Evolutionary conservation across 164 flowering plant genomes (phyloP).

Genomic region (Paratinospora sagittata): DNA sequence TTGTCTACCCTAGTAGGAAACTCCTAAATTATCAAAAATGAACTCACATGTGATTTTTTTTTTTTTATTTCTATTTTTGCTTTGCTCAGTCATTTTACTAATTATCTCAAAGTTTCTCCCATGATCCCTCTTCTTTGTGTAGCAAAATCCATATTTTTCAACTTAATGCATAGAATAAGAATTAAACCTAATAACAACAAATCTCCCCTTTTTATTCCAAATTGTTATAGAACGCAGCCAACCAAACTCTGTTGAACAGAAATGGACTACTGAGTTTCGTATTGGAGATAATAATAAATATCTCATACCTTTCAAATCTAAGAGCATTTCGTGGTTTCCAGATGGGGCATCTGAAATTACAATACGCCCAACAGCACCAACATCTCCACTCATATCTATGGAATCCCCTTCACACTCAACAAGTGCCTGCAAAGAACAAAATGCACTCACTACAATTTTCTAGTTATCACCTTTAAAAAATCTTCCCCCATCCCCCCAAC

Average conservation of each 20-base stretch:
- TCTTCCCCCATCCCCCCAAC: too few relatives aligned
- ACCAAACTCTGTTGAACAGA: not conserved
- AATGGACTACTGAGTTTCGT: not conserved
- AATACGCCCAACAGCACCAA: constrained; percentile 89
- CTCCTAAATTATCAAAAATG: too few relatives aligned
- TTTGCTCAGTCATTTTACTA: too few relatives aligned
- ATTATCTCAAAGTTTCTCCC: too few relatives aligned
- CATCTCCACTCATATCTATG: constrained; percentile 93
- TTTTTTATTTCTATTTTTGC: too few relatives aligned
- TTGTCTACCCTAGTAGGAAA: too few relatives aligned
- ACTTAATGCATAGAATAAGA: not conserved
- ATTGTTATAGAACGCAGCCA: not conserved
- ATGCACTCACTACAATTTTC: not conserved
- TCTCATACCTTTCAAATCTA: constrained; percentile 77
- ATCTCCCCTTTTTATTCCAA: not conserved
- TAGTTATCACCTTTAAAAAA: not conserved
- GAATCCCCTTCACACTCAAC: constrained; percentile 97
- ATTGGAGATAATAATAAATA: not conserved
- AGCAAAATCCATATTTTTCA: not conserved
- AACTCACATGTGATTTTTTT: too few relatives aligned
- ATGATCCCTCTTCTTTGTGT: too few relatives aligned
- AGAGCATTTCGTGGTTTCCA: constrained; percentile 54
- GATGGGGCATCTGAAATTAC: constrained; percentile 53
- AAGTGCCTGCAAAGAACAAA: constrained; percentile 61
- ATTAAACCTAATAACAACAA: not conserved